Base-by-base conservation (phyloP, 805 yeast species). In the Jamesozyma jinghongensis region DNA sequence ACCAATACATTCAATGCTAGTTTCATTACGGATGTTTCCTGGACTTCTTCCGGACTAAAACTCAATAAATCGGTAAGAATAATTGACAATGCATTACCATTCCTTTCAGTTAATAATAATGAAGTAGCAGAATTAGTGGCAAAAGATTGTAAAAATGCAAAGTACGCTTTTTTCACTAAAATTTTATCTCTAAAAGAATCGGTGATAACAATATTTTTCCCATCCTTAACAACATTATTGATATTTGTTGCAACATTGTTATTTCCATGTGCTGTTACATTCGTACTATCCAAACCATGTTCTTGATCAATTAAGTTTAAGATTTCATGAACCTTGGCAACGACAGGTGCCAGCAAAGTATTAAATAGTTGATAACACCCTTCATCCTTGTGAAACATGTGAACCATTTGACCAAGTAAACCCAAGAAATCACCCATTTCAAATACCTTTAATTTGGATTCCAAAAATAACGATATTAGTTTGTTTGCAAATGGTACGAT, bases 331-430 rank as follows among this genome's bases (percentile, higher is more conserved):
- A 83, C 70, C 53, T 83, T 83, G 39, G 69, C 68, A 22, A 83
- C 65, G 37, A 88, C 69, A n/a, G 96, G 95, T 0, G 83, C 67
- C 43, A 86, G 59, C 44, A 92, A 66, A 41, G 79, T 79, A 52
- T 82, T 77, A 47, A 90, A 68, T 62, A 90, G 67, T 50, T 78
- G 77, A 60, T 84, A 86, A 40, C 87, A 76, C 34, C 70, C 72
- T 33, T 74, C 77, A 50, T 84, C 80, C 35, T 69, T 69, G 53
- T 77, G 74, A 63, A 81, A 86, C 48, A 71, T 74, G 59, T 90
- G 97, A 39, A 83, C 75, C 46, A 92, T 74, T 63, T 92, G 97
- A 4, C 94, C 88, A 46, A 92, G 65, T 59, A 92, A 90, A 31
- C 90, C 74, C 41, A 87, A 65, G 56, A 92, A 86, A 54, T 87